Evolutionary conservation across 2,329 filamentous ascomycete species (phyloP).

Genomic region (Cordyceps militaris): DNA sequence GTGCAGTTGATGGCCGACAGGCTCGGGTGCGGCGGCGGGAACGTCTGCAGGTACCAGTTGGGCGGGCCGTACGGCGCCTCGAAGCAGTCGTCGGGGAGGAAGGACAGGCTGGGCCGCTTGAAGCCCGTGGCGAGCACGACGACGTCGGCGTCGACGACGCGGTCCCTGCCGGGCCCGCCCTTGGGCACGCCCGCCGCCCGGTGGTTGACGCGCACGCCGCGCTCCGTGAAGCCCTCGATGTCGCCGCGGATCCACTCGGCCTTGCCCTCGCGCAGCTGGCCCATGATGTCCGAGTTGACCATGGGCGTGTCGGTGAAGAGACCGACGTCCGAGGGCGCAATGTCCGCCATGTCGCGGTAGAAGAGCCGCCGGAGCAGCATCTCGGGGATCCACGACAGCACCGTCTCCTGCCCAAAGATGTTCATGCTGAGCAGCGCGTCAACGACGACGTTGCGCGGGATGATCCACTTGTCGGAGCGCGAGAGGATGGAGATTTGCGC

Average conservation of each 20-base stretch:
- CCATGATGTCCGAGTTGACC: slow-evolving; percentile 77
- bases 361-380: slow-evolving; percentile 68
- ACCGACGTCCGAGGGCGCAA: slow-evolving; percentile 60
- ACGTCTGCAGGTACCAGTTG: slow-evolving; percentile 85
- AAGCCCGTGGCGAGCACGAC: slow-evolving; percentile 81
- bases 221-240: slow-evolving; percentile 57
- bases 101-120: slow-evolving; percentile 63
- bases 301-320: slow-evolving; percentile 82
- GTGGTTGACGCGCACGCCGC: slow-evolving; percentile 64
- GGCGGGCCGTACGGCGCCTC: slow-evolving; percentile 67
- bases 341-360: slow-evolving; percentile 70
- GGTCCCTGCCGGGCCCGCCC: slow-evolving; percentile 62
- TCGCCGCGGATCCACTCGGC: slow-evolving; percentile 79
- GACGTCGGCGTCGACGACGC: slow-evolving; percentile 64
- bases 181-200: slow-evolving; percentile 66
- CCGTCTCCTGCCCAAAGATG: slow-evolving; percentile 69
- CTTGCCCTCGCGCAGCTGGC: slow-evolving; percentile 62
- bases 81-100: slow-evolving; percentile 69
- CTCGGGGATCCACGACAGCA: slow-evolving; percentile 72
- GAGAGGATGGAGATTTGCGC: slow-evolving; percentile 65
- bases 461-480: slow-evolving; percentile 80
- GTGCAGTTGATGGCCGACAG: slow-evolving; percentile 79
- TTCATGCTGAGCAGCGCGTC: slow-evolving; percentile 70
- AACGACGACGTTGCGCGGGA: slow-evolving; percentile 69
- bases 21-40: slow-evolving; percentile 66